phyloP scores from a whole-genome alignment of 352 stramenopile species.

The Phytophthora citrophthora region DNA sequence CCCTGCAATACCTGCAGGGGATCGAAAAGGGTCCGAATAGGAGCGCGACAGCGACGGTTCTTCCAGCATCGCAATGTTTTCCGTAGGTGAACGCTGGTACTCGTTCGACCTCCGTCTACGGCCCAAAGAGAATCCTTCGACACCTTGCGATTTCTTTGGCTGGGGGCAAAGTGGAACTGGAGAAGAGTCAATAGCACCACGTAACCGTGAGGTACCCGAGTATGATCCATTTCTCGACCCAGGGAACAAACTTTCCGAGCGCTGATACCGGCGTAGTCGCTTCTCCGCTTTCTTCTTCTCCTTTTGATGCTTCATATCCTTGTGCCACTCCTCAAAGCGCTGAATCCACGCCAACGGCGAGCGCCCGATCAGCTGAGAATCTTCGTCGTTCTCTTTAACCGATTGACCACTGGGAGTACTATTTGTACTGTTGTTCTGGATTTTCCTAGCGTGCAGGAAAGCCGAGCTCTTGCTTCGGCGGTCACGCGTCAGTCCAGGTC shows the following conservation, averaged over 20 bases:
- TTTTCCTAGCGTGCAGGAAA: constrained; percentile 51
- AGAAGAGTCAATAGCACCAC: constrained; percentile 38
- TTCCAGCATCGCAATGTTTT: constrained; percentile 31
- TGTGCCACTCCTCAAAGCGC: constrained; percentile 83
- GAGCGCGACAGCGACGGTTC: constrained; percentile 55
- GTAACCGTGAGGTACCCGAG: constrained; percentile 19
- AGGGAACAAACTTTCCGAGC: constrained; percentile 36
- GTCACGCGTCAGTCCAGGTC: constrained; percentile 38
- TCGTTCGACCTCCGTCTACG: constrained; percentile 34
- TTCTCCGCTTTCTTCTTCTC: constrained; percentile 84
- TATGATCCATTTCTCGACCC: constrained; percentile 22
- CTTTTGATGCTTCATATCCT: constrained; percentile 79
- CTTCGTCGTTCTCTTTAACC: constrained; percentile 40
- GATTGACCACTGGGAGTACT: constrained; percentile 20
- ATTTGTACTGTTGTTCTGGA: constrained; percentile 21
- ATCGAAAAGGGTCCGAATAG: constrained; percentile 70
- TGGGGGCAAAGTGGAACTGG: constrained; percentile 21
- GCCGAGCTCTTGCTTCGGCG: constrained; percentile 79
- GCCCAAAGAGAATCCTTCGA: constrained; percentile 37
- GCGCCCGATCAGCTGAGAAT: constrained; percentile 47
- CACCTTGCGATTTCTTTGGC: constrained; percentile 21
- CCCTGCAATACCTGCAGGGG: constrained; percentile 45
- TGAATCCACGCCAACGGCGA: constrained; percentile 82
- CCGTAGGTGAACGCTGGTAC: constrained; percentile 7
- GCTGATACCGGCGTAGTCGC: constrained; percentile 54